Base-by-base conservation (phyloP, 208 protist species). In the Perkinsela sp. region DNA sequence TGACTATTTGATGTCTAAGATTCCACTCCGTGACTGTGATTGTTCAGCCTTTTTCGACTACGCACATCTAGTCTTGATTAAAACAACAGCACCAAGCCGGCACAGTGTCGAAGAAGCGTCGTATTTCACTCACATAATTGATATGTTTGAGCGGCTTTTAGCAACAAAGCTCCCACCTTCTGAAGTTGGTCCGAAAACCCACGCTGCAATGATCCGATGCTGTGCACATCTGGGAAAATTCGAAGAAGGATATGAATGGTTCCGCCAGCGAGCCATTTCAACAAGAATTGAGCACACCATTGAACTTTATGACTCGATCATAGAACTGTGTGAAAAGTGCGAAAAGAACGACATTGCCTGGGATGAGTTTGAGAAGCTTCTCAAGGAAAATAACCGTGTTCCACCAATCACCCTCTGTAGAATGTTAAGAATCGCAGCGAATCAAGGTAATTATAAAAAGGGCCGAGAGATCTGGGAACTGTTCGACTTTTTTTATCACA, bases 191-290 rank as follows among this genome's bases (percentile, higher is more conserved):
- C 77, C 81, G 1, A 80, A 80, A 70, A 80, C 87, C 67, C 87
- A 92, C 68, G 83, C 83, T 65, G 87, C 88, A 76, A 92, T 92
- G 87, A 84, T 92, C 31, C 79, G 84, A 0, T 92, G 87, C 78
- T 88, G 83, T 40, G 84, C 87, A 0, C 78, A 79, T 30, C 81
- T 78, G 69, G 68, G 74, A 29, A 77, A 82, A 65, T 92, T 84
- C 82, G 73, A 85, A 66, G 83, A 87, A 70, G 87, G 87, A 22
- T 92, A 80, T 78, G 67, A 75, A 15, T 75, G 86, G 2, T 90
- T 89, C 66, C 70, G 76, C 29, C 70, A 77, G 65, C 79, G 87
- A 28, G 87, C 87, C 0, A 74, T 77, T 13, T 70, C 71, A 1
- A 70, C 75, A 28, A 67, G 30, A 40, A 88, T 91, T 70, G 48